Evolutionary conservation across 371 early-diverging fungal species (phyloP).

Genomic region (Apophysomyces ossiformis): DNA sequence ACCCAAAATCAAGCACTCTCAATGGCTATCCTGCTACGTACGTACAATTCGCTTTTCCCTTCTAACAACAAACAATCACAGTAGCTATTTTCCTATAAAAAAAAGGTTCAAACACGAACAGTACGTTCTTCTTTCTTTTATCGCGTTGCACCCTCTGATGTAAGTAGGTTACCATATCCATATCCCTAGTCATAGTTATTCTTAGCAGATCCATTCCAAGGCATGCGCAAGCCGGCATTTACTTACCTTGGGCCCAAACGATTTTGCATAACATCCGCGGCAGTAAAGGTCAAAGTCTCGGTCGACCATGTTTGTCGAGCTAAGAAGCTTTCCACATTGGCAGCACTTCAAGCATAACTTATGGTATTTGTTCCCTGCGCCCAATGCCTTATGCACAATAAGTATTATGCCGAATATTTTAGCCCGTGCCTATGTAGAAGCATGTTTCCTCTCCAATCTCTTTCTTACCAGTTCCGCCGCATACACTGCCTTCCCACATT

Average conservation of each 20-base stretch:
- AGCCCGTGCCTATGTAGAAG: background rate
- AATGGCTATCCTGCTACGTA: too few species aligned
- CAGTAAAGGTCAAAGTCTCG: slow-evolving; percentile 50
- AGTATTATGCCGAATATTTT: background rate
- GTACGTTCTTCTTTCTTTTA: background rate
- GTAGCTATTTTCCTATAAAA: too few species aligned
- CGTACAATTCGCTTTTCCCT: too few species aligned
- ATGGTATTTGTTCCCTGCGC: slow-evolving; percentile 57
- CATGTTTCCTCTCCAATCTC: too few species aligned
- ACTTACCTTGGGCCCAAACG: slow-evolving; percentile 48
- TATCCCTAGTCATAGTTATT: slow-evolving; percentile 23
- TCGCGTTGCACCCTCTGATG: slow-evolving; percentile 23
- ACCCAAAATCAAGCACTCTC: too few species aligned
- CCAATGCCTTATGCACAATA: slow-evolving; percentile 28
- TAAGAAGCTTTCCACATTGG: slow-evolving; percentile 47
- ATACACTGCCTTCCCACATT: slow-evolving; percentile 52
- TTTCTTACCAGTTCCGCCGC: slow-evolving; percentile 47
- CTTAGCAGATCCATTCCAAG: background rate
- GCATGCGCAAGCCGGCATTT: background rate
- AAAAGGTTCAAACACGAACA: too few species aligned
- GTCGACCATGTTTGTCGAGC: slow-evolving; percentile 56
- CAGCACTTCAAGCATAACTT: slow-evolving; percentile 49
- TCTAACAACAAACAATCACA: too few species aligned
- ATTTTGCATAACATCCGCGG: slow-evolving; percentile 48
- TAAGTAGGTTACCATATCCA: slow-evolving; percentile 23